Evolutionary conservation across 345 rosid genomes (phyloP), one percentile per base, ranked within the genome.

Genomic region (Populus deltoides): DNA sequence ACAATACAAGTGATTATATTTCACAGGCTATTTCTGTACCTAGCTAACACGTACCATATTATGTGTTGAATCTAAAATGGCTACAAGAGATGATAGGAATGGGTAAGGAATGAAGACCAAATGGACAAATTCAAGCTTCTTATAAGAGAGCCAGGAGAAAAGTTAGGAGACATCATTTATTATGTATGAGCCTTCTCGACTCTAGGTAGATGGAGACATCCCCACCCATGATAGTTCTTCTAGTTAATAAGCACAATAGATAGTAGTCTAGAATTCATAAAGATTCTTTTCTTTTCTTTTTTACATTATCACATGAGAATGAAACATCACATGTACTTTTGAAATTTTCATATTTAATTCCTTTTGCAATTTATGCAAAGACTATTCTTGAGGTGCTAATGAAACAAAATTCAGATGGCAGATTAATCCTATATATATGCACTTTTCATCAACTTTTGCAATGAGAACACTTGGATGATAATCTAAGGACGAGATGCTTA

Each of bases 271-370:
- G 78, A 47, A 29, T n/a, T 51, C 41, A 5, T 8, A 49, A 31
- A 33, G 25, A 13, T 27, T 2, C 10, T 9, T n/a, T 29, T 29
- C 51, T 75, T 8, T 36, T 15, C 25, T 29, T 29, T 66, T 75
- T 15, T 36, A 24, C 36, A 49, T 49, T 15, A 68, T 57, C 74
- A 13, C 24, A 43, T 6, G 9, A 35, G 27, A 71, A 45, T 7
- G 63, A 61, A 27, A 49, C 20, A 27, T 24, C 59, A 71, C 27
- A 24, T 15, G 15, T 17, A 65, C 18, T 72, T 12, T 51, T 25
- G 25, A 78, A 16, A 72, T 78, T 66, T 65, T 59, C n/a, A 36
- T 78, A 38, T 24, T 66, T 70, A 20, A 16, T 63, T 45, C 43
- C 9, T 38, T 36, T 17, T 25, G 24, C 33, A n/a, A 65, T 41